phyloP scores from a whole-genome alignment of 2,329 filamentous ascomycete species.

The Xylaria sp. region DNA sequence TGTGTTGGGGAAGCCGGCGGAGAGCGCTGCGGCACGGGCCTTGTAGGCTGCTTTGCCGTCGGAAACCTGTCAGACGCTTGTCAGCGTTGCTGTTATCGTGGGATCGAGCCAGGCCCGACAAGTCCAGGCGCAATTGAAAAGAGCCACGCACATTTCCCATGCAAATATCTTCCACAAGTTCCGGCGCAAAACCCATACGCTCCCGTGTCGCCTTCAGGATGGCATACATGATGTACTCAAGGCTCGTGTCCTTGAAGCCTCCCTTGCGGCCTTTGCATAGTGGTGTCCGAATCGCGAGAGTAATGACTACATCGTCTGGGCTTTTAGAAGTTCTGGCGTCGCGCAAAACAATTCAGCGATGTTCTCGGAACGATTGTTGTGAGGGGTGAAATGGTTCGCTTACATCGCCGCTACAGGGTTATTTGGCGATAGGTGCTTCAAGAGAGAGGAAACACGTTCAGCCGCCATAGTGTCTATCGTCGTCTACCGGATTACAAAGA shows the following conservation, averaged over 20 bases:
- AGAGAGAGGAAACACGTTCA: slow-evolving; percentile 86
- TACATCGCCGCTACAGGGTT: slow-evolving; percentile 82
- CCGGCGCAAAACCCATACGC: slow-evolving; percentile 81
- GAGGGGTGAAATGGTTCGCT: slow-evolving; percentile 50
- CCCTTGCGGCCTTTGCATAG: slow-evolving; percentile 90
- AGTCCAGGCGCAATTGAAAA: not conserved
- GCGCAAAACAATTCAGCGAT: slow-evolving; percentile 14
- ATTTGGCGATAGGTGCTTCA: slow-evolving; percentile 84
- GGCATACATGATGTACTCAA: slow-evolving; percentile 88
- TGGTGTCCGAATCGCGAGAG: slow-evolving; percentile 88
- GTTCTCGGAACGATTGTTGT: not conserved
- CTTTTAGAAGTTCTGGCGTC: slow-evolving; percentile 82
- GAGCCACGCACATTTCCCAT: slow-evolving; percentile 80
- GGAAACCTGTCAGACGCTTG: slow-evolving; percentile 67
- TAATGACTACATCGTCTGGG: slow-evolving; percentile 96
- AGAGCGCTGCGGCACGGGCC: slow-evolving; percentile 85
- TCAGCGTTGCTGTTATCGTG: slow-evolving; percentile 15
- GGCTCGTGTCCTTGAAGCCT: slow-evolving; percentile 90
- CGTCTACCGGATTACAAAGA: slow-evolving; percentile 29
- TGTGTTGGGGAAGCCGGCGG: slow-evolving; percentile 94
- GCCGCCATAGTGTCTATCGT: slow-evolving; percentile 75
- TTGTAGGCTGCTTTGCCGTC: slow-evolving; percentile 92
- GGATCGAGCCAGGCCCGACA: not conserved
- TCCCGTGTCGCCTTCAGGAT: slow-evolving; percentile 80
- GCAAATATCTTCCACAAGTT: slow-evolving; percentile 88